These are phyloP conservation scores for Eurotiales sp. DNA, from an alignment of 2,329 filamentous ascomycete species.

Conservation along the genomic window DNA sequence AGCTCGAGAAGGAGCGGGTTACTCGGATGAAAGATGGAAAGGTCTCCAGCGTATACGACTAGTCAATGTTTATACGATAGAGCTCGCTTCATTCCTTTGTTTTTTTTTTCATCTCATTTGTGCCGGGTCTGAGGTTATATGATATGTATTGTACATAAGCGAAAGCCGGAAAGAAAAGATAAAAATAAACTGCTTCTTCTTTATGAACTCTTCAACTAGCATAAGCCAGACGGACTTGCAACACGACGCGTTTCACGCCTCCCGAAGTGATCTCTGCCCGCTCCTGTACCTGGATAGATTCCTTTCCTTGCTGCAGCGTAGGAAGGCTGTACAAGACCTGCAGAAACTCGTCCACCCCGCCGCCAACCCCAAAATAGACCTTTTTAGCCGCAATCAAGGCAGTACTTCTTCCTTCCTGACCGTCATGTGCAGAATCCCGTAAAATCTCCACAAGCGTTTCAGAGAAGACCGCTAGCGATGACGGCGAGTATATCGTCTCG, in stretches of 20 bases:
- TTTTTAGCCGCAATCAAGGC: conserved; percentile 61
- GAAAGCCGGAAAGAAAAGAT: background rate
- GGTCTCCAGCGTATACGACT: conserved; percentile 42
- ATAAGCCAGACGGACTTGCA: conserved; percentile 29
- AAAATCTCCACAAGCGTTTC: conserved; percentile 51
- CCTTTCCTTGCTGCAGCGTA: conserved; percentile 13
- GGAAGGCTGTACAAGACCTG: conserved; percentile 27
- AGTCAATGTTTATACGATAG: conserved; percentile 18
- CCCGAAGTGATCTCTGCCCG: conserved; percentile 37
- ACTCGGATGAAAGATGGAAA: conserved; percentile 43
- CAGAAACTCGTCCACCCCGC: conserved; percentile 59
- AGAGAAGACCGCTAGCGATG: conserved; percentile 52
- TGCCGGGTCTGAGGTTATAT: background rate
- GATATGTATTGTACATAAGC: conserved; percentile 15
- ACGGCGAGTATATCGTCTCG: conserved; percentile 62
- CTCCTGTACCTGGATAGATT: conserved; percentile 27
- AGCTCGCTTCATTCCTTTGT: background rate
- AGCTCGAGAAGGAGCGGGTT: conserved; percentile 55
- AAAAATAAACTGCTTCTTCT: background rate
- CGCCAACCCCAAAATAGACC: conserved; percentile 65
- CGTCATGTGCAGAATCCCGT: conserved; percentile 31
- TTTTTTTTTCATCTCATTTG: background rate
- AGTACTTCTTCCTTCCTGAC: conserved; percentile 29
- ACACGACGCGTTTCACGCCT: conserved; percentile 43
- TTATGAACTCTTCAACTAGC: background rate